Percentiles rank a stretch among this genome's conserved stretches.
Evolutionary conservation across 345 rosid species (phyloP).

Genomic region (Salix purpurea): DNA sequence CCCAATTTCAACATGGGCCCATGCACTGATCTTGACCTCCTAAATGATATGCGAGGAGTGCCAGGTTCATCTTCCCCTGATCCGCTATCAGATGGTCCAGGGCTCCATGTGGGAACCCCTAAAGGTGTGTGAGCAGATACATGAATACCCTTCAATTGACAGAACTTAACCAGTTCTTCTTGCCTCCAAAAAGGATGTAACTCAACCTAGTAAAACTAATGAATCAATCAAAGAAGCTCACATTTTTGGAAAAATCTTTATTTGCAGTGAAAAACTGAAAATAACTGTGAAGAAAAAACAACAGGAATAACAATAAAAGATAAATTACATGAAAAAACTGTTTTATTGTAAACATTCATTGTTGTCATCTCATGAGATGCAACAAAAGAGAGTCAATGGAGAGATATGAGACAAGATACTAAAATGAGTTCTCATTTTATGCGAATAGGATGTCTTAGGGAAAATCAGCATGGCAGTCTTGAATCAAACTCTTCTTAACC

Average conservation of each 20-base stretch:
- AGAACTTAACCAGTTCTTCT: constrained; percentile 58
- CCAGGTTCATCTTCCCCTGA: constrained; percentile 64
- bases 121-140: constrained; percentile 70
- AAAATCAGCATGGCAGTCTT: not conserved
- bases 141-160: constrained; percentile 53
- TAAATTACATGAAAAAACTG: not conserved
- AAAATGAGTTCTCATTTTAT: not conserved
- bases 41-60: constrained; percentile 57
- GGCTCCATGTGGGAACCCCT: constrained; percentile 53
- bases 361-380: not conserved
- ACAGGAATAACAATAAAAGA: not conserved
- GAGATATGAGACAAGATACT: not conserved
- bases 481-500: not conserved
- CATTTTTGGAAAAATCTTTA: constrained; percentile 1
- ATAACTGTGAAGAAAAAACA: not conserved
- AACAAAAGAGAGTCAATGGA: not conserved
- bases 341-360: not conserved
- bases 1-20: constrained; percentile 66
- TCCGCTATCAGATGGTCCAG: constrained; percentile 52
- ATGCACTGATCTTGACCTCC: constrained; percentile 63
- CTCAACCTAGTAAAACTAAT: constrained; percentile 39
- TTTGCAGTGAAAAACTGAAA: not conserved
- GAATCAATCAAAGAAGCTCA: constrained; percentile 12
- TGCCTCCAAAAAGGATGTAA: constrained; percentile 71
- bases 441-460: not conserved